Base-by-base conservation (phyloP, 2,329 filamentous ascomycete genomes). In the Aurifilum marmelostoma region DNA sequence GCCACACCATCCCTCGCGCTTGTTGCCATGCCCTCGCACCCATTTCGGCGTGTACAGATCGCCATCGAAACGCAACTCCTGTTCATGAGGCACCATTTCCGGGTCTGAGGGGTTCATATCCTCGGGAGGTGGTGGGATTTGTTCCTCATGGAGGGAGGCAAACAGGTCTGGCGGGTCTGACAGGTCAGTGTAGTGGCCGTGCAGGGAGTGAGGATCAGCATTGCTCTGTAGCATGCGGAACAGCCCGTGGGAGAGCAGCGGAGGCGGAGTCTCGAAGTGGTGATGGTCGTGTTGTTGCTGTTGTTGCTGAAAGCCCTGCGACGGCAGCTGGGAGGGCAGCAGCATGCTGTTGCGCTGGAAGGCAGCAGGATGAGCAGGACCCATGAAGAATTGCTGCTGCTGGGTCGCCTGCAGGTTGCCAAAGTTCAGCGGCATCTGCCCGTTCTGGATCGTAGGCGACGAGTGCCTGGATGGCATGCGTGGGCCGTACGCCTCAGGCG, bases 1-100 rank as follows among this genome's bases (percentile, higher is more conserved):
- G 29, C 92, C 92, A 75, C 93, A 97, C 92, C 93, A 97, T 3
- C 93, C 93, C 78, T 95, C 92, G 56, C 93, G 90, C 83, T 94
- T 94, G 80, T 94, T 94, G 34, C 93, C 92, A 72, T 95, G 91
- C 29, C 93, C 93, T 47, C 93, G 90, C 27, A 96, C 91, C 92
- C 92, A 97, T 73, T 85, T 86, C 1, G 93, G 92, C 1, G 92
- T 95, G 81, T 96, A 96, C 67, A 96, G 80, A 75, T 97, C 93
- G 63, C 91, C 92, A 65, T 90, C 89, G 74, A 94, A 97, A 62
- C 93, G 87, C 69, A 94, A 81, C 73, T 91, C 90, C 76, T 95
- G 92, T 79, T 94, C 91, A 72, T 92, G 91, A 7, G 92, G 92
- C 14, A 91, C 83, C 76, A 94, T 82, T 70, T 93, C 91, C 1